Evolutionary conservation across 2,329 filamentous ascomycete genomes (phyloP), one percentile per base, ranked within the genome.

Genomic region (Fusarium tupiense): DNA sequence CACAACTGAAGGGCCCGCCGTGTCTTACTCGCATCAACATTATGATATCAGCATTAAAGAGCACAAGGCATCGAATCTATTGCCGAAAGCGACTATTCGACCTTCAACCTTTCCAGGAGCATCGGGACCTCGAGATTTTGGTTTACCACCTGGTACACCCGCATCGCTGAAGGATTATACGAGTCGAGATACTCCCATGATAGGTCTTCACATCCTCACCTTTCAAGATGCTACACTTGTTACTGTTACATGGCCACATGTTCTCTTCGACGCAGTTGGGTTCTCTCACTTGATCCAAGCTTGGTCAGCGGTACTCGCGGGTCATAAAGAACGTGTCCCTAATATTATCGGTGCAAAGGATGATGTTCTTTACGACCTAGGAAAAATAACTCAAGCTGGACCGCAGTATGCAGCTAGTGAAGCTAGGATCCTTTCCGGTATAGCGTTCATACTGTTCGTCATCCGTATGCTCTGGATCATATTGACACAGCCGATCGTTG

Each of bases 11-110:
- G 12, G 6, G 10, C 46, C 46, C 1, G 5, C 31, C 3, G 16
- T 64, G 9, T 24, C 31, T 16, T 62, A 26, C 9, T 64, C 44
- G 5, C 24, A 52, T 4, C 13, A 29, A 2, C 37, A 31, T 5
- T 52, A 52, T 3, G 38, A 62, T 7, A 52, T 52, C 6, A 41
- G 37, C 8, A 62, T 64, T 3, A 22, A 38, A 3, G 46, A 52
- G 6, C 57, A 62, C 0, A 26, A 10, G 3, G 1, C 3, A 0
- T 2, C 22, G 0, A 38, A 13, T 0, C 5, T 50, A 2, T 19
- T 50, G 0, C 38, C 20, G 0, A 38, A 52, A 26, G 13, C 44
- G 6, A 12, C 22, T 14, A 6, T 1, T 10, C 33, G 5, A 12
- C 19, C 62, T 2, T 44, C 38, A 2, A 20, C 14, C 24, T 33